These are phyloP conservation scores for Flaveria floridana DNA, from an alignment of 140 eudicot species.

Conservation along the genomic window DNA sequence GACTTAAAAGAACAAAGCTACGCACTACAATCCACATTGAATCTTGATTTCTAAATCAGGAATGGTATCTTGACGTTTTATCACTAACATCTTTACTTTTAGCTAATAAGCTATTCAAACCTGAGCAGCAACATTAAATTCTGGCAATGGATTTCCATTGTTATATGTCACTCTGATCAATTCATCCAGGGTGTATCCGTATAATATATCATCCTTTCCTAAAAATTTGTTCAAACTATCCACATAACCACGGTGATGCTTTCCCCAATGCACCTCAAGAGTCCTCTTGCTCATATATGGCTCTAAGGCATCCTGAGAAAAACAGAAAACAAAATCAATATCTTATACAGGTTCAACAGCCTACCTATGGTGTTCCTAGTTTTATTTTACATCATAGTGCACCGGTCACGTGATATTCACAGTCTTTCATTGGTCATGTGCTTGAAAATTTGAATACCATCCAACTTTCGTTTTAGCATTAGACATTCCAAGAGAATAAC, in stretches of 20 bases:
- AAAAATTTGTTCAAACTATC: slow-evolving; percentile 73
- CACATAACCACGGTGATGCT: slow-evolving; percentile 80
- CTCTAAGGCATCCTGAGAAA: slow-evolving; percentile 82
- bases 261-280: slow-evolving; percentile 91
- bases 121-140: slow-evolving; percentile 92
- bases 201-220: slow-evolving; percentile 54
- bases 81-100: neutral
- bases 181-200: slow-evolving; percentile 80
- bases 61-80: neutral
- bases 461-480: slow-evolving; percentile 3
- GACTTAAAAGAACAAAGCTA: neutral
- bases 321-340: slow-evolving; percentile 2
- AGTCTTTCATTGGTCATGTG: neutral
- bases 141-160: slow-evolving; percentile 81
- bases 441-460: neutral
- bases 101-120: slow-evolving; percentile 39
- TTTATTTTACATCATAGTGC: neutral
- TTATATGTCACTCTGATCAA: slow-evolving; percentile 78
- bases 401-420: neutral
- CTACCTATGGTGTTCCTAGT: neutral
- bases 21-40: neutral
- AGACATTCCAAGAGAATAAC: neutral
- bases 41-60: neutral
- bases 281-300: slow-evolving; percentile 86
- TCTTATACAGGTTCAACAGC: neutral